Evolutionary conservation across 495 filamentous ascomycete genomes (phyloP), one percentile per base, ranked within the genome.

Genomic region (Venustampulla echinocandica): DNA sequence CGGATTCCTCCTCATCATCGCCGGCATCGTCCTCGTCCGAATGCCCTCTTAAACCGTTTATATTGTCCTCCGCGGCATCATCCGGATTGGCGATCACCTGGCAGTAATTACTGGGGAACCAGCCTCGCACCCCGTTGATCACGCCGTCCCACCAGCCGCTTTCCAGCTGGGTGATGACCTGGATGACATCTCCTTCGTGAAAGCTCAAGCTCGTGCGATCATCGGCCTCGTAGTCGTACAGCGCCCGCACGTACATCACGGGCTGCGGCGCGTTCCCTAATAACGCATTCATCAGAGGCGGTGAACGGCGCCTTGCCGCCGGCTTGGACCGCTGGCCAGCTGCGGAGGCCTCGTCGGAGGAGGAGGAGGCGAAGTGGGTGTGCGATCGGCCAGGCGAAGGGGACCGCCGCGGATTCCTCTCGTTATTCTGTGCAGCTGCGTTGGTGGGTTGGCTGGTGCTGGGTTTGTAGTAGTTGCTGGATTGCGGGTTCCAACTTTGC

Each of bases 111-210:
- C 92, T 97, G 6, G 92, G 92, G 67, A 98, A 98, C 92, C 92
- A 98, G 45, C 92, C 92, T 53, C 92, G 80, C 47, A 90, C 80
- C 36, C 84, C 88, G 50, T 90, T 83, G 60, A 97, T 90, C 30
- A 97, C 86, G 9, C 92, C 92, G 67, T 98, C 92, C 92, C 92
- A 98, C 92, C 92, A 98, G 7, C 92, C 92, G 52, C 89, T 97
- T 57, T 96, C 93, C 33, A 98, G 72, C 64, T 95, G 90, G 46
- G 94, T 98, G 48, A 98, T 84, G 55, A 98, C 92, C 68, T 96
- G 89, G 49, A 98, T 97, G 47, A 95, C 80, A 61, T 97, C 92
- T 50, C 93, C 93, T 57, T 90, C 82, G 49, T 80, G 85, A 62
- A 98, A 97, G 67, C 90, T 96, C 56, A 98, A 69, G 67, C 90